Conservation (phyloP, 129 eudicot species). For the Erigeron canadensis region DNA sequence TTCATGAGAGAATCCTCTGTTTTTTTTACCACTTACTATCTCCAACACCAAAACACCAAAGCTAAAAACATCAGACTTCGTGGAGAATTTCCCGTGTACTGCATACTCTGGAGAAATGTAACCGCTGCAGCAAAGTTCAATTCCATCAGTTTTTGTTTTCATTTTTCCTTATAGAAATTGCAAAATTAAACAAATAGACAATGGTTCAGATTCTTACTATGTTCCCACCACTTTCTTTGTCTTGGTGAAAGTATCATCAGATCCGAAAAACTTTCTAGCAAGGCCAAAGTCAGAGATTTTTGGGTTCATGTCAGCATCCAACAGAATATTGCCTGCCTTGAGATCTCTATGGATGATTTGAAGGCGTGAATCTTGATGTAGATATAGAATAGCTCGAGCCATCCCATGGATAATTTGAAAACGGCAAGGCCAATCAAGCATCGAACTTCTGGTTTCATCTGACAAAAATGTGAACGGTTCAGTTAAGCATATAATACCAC, state of each 20-base stretch:
- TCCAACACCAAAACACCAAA: slow-evolving; percentile 24
- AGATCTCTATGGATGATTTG: slow-evolving; percentile 22
- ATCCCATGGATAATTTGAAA: slow-evolving; percentile 18
- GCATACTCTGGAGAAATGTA: slow-evolving; percentile 23
- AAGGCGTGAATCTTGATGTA: slow-evolving; percentile 27
- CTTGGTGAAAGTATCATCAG: not conserved
- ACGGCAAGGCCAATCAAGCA: slow-evolving; percentile 20
- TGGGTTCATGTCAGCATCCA: slow-evolving; percentile 21
- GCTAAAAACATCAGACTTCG: slow-evolving; percentile 25
- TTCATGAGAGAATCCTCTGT: slow-evolving; percentile 21
- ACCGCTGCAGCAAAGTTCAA: slow-evolving; percentile 7
- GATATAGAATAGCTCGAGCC: slow-evolving; percentile 21
- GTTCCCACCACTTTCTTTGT: slow-evolving; percentile 25
- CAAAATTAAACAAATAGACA: too few relatives aligned
- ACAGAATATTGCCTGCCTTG: slow-evolving; percentile 14
- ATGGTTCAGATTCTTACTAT: slow-evolving; percentile 16
- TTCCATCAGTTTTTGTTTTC: too few relatives aligned
- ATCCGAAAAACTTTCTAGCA: slow-evolving; percentile 27
- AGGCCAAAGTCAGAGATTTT: slow-evolving; percentile 27
- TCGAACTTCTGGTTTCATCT: slow-evolving; percentile 16
- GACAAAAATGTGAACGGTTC: too few relatives aligned
- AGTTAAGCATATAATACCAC: too few relatives aligned
- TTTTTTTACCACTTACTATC: slow-evolving; percentile 23
- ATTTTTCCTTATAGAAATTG: too few relatives aligned
- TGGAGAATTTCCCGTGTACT: slow-evolving; percentile 15